Evolutionary conservation across 345 rosid species (phyloP).

Genomic region (Brassica juncea): DNA sequence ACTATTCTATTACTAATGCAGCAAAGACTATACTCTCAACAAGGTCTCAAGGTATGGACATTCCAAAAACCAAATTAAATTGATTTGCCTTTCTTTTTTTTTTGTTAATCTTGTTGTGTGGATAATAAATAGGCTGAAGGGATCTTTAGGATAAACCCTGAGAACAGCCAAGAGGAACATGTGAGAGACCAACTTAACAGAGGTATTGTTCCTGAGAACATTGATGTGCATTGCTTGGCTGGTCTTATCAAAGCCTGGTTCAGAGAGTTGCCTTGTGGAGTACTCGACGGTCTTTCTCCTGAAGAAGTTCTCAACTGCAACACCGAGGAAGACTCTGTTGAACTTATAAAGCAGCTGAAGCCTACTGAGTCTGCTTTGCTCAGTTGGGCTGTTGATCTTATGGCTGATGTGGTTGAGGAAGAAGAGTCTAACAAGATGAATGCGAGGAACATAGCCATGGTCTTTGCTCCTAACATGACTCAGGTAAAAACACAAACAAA

Average conservation of each 20-base stretch:
- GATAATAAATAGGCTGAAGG: constrained; percentile 73
- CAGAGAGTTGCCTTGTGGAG: constrained; percentile 92
- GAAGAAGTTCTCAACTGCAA: constrained; percentile 86
- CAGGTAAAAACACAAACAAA: constrained; percentile 51
- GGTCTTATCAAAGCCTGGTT: constrained; percentile 99
- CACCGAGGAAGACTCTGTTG: constrained; percentile 72
- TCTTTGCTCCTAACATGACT: constrained; percentile 94
- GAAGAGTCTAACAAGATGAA: constrained; percentile 93
- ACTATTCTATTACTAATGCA: constrained; percentile 95
- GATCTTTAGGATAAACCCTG: constrained; percentile 92
- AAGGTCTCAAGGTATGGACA: constrained; percentile 75
- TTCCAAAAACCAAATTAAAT: not conserved
- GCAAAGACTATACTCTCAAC: constrained; percentile 68
- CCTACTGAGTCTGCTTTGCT: constrained; percentile 91
- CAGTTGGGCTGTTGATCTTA: constrained; percentile 85
- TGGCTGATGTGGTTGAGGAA: constrained; percentile 95
- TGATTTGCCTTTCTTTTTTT: not conserved
- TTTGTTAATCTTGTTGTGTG: not conserved
- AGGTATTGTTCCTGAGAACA: constrained; percentile 82
- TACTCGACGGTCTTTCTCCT: constrained; percentile 95
- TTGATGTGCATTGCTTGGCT: constrained; percentile 91
- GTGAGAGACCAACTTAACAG: constrained; percentile 89
- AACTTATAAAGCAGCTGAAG: constrained; percentile 76
- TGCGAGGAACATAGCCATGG: constrained; percentile 95
- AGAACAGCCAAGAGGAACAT: constrained; percentile 89